Base-by-base conservation (phyloP, 305 asterid genomes). In the Andrographis paniculata region DNA sequence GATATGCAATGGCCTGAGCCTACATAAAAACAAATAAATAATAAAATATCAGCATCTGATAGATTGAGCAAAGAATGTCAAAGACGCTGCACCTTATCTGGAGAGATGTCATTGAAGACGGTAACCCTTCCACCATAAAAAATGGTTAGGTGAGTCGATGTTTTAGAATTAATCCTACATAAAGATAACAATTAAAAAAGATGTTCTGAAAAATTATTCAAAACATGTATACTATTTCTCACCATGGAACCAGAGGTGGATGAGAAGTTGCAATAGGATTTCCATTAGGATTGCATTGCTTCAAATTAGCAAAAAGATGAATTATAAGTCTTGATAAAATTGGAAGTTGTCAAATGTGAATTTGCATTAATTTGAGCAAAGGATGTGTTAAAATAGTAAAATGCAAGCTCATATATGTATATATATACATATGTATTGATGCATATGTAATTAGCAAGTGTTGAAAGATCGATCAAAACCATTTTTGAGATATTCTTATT, bases 1-100 rank as follows among this genome's bases (percentile, higher is more conserved):
- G 55, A 55, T 76, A 39, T 67, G 82, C 71, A 48, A 82, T 82
- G 20, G 92, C 92, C 66, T 82, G 94, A 48, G 92, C 95, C 95
- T 82, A 79, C 9, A 31, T 36, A 53, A 48, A 9, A 36, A 57
- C 40, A 0, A 1, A n/a, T 20, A 31, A 57, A 40, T 0, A n/a
- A 51, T 45, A 6, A 42, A 18, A 14, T n/a, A 50, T 45, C 9
- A 48, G 15, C 48, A 18, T 15, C 36, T 18, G 43, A 10, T 23
- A 52, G 17, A 17, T 21, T 31, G 20, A 15, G 55, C 2, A 12
- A 20, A 49, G 0, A 20, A 14, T 18, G 40, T 6, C 27, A 18
- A 1, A 23, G 6, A 37, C 44, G 37, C 58, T 9, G 53, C 33
- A 80, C 93, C 95, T 71, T 69, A 70, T 80, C 85, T 3, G 84